phyloP scores from a whole-genome alignment of 768 basidiomycete genomes.

The Lepiota brunneoincarnata region DNA sequence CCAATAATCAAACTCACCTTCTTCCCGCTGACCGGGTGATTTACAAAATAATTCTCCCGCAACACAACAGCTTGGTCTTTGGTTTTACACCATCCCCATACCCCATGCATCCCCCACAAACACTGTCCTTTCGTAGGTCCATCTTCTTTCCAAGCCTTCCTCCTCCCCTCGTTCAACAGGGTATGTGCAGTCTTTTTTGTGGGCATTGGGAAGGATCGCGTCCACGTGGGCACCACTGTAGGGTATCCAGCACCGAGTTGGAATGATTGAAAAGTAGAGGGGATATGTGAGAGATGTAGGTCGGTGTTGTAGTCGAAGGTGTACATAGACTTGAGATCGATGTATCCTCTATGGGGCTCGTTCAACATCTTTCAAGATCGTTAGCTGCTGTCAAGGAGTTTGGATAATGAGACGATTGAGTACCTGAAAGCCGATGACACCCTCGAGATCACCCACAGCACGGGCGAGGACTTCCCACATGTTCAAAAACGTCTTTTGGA shows the following conservation, averaged over 20 bases:
- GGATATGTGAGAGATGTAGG: slow-evolving; percentile 78
- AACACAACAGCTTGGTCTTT: slow-evolving; percentile 72
- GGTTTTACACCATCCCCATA: slow-evolving; percentile 83
- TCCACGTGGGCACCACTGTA: slow-evolving; percentile 75
- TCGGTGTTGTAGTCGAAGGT: slow-evolving; percentile 94
- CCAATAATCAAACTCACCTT: slow-evolving; percentile 42
- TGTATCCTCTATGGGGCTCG: slow-evolving; percentile 93
- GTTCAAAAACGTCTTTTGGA: slow-evolving; percentile 79
- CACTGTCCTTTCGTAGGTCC: slow-evolving; percentile 75
- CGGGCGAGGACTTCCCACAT: slow-evolving; percentile 71
- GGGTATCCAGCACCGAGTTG: slow-evolving; percentile 89
- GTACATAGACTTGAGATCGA: slow-evolving; percentile 77
- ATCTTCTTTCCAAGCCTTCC: slow-evolving; percentile 68
- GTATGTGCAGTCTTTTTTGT: slow-evolving; percentile 60
- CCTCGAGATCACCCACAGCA: slow-evolving; percentile 69
- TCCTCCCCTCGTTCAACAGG: slow-evolving; percentile 57
- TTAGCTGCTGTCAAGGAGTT: background rate
- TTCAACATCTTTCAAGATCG: slow-evolving; percentile 70
- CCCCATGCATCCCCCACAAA: slow-evolving; percentile 88
- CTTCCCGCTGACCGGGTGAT: slow-evolving; percentile 59
- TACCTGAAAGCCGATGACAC: slow-evolving; percentile 90
- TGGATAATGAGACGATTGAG: slow-evolving; percentile 9
- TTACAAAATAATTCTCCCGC: slow-evolving; percentile 81
- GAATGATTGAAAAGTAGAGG: slow-evolving; percentile 86
- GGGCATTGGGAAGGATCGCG: slow-evolving; percentile 86